These are phyloP conservation scores for Lagenidium sp. DNA, from an alignment of 352 stramenopile genomes.

Conservation along the genomic window DNA sequence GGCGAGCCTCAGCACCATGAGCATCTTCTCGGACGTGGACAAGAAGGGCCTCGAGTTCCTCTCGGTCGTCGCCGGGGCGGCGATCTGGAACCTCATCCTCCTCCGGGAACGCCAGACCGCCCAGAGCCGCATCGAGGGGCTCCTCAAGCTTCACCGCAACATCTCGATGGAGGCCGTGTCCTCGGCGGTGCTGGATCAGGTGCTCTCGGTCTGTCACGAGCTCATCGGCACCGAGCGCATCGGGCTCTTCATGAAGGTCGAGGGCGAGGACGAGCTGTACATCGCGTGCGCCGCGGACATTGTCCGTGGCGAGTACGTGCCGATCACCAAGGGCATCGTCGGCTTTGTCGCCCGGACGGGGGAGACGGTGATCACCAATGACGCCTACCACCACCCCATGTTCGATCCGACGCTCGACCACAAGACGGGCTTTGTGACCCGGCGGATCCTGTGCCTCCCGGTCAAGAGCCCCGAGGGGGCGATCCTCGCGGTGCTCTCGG, in stretches of 20 bases:
- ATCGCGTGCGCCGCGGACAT: constrained; percentile 51
- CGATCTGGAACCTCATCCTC: constrained; percentile 61
- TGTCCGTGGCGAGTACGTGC: constrained; percentile 54
- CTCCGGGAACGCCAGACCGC: constrained; percentile 52
- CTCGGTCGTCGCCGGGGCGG: constrained; percentile 37
- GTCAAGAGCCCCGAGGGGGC: constrained; percentile 44
- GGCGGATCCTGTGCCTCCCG: constrained; percentile 49
- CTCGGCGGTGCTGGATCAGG: constrained; percentile 43
- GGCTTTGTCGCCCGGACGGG: constrained; percentile 55
- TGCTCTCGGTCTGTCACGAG: constrained; percentile 64
- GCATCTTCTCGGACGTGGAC: constrained; percentile 31
- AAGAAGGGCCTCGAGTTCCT: constrained; percentile 46
- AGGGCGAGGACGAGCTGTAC: constrained; percentile 61
- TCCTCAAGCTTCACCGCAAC: constrained; percentile 62
- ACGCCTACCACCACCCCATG: constrained; percentile 46
- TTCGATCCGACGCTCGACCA: constrained; percentile 62
- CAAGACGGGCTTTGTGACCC: constrained; percentile 53
- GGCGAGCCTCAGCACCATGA: background rate
- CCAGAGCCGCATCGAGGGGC: constrained; percentile 55
- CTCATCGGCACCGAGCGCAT: constrained; percentile 57
- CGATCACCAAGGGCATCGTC: constrained; percentile 59
- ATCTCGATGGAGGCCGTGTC: constrained; percentile 63
- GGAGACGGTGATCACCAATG: constrained; percentile 60
- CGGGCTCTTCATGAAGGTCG: constrained; percentile 57
- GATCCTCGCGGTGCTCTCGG: constrained; percentile 55